Evolutionary conservation across 345 rosid genomes (phyloP), one percentile per base, ranked within the genome.

Genomic region (Syzygium oleosum): DNA sequence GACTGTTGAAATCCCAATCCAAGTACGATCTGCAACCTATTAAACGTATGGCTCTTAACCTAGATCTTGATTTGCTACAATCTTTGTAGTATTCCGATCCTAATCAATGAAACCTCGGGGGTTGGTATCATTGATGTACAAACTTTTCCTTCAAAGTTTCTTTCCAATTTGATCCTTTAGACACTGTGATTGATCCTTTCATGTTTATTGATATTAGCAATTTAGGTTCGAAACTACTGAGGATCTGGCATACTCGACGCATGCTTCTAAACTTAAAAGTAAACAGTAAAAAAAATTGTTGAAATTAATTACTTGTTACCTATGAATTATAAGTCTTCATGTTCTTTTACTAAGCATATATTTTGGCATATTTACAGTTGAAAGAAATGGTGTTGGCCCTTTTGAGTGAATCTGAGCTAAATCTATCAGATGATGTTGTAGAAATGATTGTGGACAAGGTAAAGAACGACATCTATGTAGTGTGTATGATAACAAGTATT

Each of bases 381-480:
- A 93, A 91, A 85, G 90, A 89, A 91, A 88, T 94, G 93, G 88
- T 93, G 34, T 12, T 88, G 88, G 90, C 92, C 23, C 87, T 94
- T 53, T 88, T 94, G 17, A 77, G 88, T 22, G 96, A 94, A 59
- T 94, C 94, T n/a, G 93, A 91, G 51, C 87, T 94, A 88, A 17
- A 85, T 65, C 91, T 94, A 56, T 80, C 96, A 6, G 91, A 93
- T 68, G 91, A 91, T 41, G 84, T 58, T 65, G 89, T 89, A 29
- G 89, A 88, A 87, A 68, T 85, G 49, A 89, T 91, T 27, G 89
- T 91, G 49, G 86, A 89, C 56, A 89, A 87, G 91, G 91, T 89
- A 68, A 83, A 73, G 49, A 61, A n/a, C 5, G 49, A 38, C 25
- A 25, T 19, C 22, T 73, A 73, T 17, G 46, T 34, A 73, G 25